Percentiles rank a stretch among this genome's conserved stretches.
Evolutionary conservation across 768 basidiomycete genomes (phyloP).

Genomic region (Tylopilus rubrobrunneus): DNA sequence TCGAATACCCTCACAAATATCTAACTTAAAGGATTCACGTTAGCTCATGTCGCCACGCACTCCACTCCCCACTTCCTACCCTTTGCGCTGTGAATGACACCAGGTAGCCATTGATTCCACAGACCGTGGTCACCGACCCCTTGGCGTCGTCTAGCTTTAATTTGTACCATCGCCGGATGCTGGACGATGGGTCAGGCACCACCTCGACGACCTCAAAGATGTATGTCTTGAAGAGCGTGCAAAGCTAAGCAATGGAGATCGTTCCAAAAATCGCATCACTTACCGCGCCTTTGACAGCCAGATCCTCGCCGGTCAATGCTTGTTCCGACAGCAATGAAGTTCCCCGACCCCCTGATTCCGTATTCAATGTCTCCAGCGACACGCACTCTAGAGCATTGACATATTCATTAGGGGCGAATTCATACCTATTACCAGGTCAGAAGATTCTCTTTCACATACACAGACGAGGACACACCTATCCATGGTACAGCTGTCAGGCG

Average conservation of each 20-base stretch:
- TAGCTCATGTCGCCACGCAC: conserved; percentile 28
- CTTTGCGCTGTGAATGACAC: conserved; percentile 97
- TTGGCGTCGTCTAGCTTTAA: conserved; percentile 90
- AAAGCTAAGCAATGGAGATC: conserved; percentile 4
- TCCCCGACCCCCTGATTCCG: conserved; percentile 71
- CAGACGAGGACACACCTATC: conserved; percentile 66
- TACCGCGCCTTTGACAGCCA: conserved; percentile 90
- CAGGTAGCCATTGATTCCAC: conserved; percentile 88
- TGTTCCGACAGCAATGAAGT: conserved; percentile 93
- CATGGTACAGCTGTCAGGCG: conserved; percentile 84
- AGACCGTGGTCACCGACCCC: conserved; percentile 87
- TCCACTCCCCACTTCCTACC: conserved; percentile 38
- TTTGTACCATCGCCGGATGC: conserved; percentile 66
- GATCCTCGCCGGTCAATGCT: conserved; percentile 92
- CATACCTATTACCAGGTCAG: conserved; percentile 56
- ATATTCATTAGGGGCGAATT: conserved; percentile 92
- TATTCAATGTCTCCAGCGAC: conserved; percentile 87
- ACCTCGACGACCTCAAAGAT: conserved; percentile 94
- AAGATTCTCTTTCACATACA: not conserved
- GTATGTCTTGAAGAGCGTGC: conserved; percentile 61
- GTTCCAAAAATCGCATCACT: conserved; percentile 33
- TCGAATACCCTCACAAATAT: conserved; percentile 95
- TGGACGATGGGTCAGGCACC: conserved; percentile 62
- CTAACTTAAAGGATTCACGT: conserved; percentile 37
- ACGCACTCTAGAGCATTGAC: conserved; percentile 81